These are phyloP conservation scores for Arabidopsis arenosa DNA, from an alignment of 345 rosid species.

Conservation along the genomic window DNA sequence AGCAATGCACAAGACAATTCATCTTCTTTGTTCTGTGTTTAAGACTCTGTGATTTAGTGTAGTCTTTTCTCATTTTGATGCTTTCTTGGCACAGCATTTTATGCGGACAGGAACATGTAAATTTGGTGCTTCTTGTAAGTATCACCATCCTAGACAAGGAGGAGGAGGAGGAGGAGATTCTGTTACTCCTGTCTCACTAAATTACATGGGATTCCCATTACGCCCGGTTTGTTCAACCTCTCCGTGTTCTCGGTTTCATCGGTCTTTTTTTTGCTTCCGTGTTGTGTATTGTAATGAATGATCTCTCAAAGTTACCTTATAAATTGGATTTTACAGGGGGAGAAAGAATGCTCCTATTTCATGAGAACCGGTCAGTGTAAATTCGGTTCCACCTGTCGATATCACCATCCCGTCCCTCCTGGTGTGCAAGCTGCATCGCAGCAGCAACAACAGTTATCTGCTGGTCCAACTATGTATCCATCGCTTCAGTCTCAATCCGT, in stretches of 20 bases:
- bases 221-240: slow-evolving; percentile 71
- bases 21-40: background rate
- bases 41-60: slow-evolving; percentile 11
- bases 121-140: slow-evolving; percentile 94
- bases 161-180: slow-evolving; percentile 53
- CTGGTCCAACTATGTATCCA: slow-evolving; percentile 62
- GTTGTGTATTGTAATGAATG: slow-evolving; percentile 11
- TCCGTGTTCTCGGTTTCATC: background rate
- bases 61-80: slow-evolving; percentile 10
- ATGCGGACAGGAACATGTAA: slow-evolving; percentile 90
- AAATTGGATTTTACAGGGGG: slow-evolving; percentile 64
- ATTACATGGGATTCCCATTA: slow-evolving; percentile 77
- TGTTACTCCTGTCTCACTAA: slow-evolving; percentile 55
- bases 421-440: slow-evolving; percentile 52
- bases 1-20: background rate
- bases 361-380: slow-evolving; percentile 91
- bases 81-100: slow-evolving; percentile 62
- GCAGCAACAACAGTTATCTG: slow-evolving; percentile 48
- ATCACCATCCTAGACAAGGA: slow-evolving; percentile 87
- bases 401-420: slow-evolving; percentile 80
- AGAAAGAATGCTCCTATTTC: slow-evolving; percentile 86
- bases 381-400: slow-evolving; percentile 83
- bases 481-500: slow-evolving; percentile 61
- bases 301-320: slow-evolving; percentile 19
- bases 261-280: background rate